Evolutionary conservation across 176 grass and related monocot genomes (phyloP).

Genomic region (Cenchrus purpureus): DNA sequence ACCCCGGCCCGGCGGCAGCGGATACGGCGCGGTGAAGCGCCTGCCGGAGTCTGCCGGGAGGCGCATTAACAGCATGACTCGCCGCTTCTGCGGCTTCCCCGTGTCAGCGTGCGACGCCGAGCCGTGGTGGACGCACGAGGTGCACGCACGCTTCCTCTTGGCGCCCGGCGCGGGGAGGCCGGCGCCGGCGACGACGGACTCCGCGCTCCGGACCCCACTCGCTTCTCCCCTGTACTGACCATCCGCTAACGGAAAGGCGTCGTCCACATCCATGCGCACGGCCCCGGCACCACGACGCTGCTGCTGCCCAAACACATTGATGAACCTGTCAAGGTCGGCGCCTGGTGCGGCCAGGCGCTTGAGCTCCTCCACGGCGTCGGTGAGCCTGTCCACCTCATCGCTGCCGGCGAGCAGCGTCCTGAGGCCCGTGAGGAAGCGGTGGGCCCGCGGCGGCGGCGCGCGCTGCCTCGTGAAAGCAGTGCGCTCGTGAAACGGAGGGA

Average conservation of each 20-base stretch:
- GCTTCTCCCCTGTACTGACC: no score
- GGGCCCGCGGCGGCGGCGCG: neutral
- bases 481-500: no score
- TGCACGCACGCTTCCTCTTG: constrained; percentile 23
- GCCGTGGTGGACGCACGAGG: neutral
- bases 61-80: neutral
- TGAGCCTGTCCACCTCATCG: constrained; percentile 38
- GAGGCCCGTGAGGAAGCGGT: constrained; percentile 14
- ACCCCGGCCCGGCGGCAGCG: no score
- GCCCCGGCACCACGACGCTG: neutral
- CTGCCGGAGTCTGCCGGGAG: neutral
- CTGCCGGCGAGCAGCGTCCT: neutral
- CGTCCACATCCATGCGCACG: constrained; percentile 17
- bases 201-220: neutral
- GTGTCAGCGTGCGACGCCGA: neutral
- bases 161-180: neutral
- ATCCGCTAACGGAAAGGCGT: neutral
- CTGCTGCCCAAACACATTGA: neutral
- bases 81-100: neutral
- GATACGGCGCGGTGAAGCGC: neutral
- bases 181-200: neutral
- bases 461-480: no score
- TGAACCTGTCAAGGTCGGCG: constrained; percentile 26
- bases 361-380: constrained; percentile 30
- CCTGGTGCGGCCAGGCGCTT: neutral